Evolutionary conservation across 2,329 filamentous ascomycete genomes (phyloP).

Genomic region (Sporothrix pseudoabietina): DNA sequence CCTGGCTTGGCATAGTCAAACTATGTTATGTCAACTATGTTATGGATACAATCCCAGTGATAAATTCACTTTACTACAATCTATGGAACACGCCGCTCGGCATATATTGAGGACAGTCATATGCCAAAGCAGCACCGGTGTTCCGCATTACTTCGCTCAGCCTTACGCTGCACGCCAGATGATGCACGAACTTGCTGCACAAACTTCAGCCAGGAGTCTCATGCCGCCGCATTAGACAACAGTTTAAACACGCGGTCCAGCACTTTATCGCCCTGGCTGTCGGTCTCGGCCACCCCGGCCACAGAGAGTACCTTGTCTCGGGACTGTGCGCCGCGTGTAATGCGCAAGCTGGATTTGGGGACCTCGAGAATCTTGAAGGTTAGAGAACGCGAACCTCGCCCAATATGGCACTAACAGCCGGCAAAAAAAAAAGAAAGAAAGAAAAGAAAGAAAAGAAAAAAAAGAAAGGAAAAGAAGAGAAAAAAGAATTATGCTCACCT

Average conservation of each 20-base stretch:
- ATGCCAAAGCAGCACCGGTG: not conserved
- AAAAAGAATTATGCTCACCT: conserved; percentile 47
- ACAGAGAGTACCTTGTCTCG: conserved; percentile 63
- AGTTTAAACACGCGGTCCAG: conserved; percentile 28
- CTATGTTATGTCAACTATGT: no score
- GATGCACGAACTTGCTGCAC: not conserved
- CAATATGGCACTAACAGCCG: not conserved
- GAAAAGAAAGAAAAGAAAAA: not conserved
- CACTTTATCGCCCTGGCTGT: conserved; percentile 22
- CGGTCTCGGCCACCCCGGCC: conserved; percentile 36
- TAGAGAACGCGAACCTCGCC: not conserved
- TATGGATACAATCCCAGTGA: no score
- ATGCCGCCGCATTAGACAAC: conserved; percentile 26
- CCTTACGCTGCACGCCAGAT: not conserved
- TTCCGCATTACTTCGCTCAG: not conserved
- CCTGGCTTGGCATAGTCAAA: no score
- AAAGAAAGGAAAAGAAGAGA: not conserved
- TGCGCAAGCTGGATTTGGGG: conserved; percentile 64
- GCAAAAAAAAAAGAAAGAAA: not conserved
- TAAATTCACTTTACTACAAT: no score
- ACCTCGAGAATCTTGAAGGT: conserved; percentile 56
- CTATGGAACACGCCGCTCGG: no score
- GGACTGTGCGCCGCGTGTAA: conserved; percentile 65
- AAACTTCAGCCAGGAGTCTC: not conserved
- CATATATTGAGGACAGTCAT: not conserved